phyloP scores from a whole-genome alignment of 2,329 filamentous ascomycete genomes.

The Tricladium varicosporioides region DNA sequence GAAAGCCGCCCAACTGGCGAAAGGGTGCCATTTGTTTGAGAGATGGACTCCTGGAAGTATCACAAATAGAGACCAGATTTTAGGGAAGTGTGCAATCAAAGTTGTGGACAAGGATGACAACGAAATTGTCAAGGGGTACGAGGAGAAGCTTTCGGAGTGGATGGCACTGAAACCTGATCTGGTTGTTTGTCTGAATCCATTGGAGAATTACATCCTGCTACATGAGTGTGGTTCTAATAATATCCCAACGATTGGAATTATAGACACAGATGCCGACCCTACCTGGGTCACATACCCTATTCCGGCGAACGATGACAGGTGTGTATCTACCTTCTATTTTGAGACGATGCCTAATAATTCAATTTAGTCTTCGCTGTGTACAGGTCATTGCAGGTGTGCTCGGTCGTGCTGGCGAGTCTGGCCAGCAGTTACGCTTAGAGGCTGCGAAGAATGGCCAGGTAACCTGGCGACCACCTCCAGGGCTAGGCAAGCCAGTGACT shows the following conservation, averaged over 20 bases:
- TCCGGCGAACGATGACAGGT: conserved; percentile 95
- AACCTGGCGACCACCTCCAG: conserved; percentile 53
- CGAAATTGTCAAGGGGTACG: conserved; percentile 54
- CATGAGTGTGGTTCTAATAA: conserved; percentile 87
- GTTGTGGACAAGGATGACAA: conserved; percentile 76
- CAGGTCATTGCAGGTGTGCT: conserved; percentile 82
- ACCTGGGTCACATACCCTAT: conserved; percentile 96
- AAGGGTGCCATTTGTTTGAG: conserved; percentile 84
- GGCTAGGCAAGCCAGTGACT: conserved; percentile 24
- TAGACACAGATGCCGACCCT: conserved; percentile 91
- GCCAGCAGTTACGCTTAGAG: conserved; percentile 64
- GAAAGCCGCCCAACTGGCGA: conserved; percentile 72
- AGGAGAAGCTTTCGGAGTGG: conserved; percentile 60
- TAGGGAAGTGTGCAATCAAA: conserved; percentile 66
- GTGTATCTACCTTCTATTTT: conserved; percentile 30
- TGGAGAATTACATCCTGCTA: conserved; percentile 87
- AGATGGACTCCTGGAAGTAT: conserved; percentile 90
- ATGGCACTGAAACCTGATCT: conserved; percentile 79
- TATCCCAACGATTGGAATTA: conserved; percentile 90
- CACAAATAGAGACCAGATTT: conserved; percentile 88
- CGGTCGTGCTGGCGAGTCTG: conserved; percentile 77
- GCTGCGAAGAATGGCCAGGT: conserved; percentile 60
- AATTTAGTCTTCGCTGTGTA: conserved; percentile 70
- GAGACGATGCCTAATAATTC: conserved; percentile 25
- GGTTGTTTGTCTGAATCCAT: conserved; percentile 86